Conservation (phyloP, 805 yeast species). For the Hyphopichia homilentoma region DNA sequence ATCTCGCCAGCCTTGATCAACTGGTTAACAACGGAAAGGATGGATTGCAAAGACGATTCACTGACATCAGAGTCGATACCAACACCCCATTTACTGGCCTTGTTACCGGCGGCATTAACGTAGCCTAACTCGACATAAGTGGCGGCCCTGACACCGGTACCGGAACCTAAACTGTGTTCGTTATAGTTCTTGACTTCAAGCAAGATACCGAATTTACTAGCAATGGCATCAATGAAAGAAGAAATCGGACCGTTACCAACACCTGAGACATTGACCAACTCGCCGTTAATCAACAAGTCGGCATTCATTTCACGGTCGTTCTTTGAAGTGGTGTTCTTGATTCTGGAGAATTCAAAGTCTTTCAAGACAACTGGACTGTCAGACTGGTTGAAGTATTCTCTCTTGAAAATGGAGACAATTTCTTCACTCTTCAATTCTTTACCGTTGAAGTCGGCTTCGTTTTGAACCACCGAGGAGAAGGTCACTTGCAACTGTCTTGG, state of each 20-base stretch:
- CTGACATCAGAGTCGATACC: constrained; percentile 42
- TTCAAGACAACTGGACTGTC: constrained; percentile 27
- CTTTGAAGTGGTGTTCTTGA: constrained; percentile 13
- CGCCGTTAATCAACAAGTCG: constrained; percentile 17
- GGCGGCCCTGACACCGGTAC: constrained; percentile 70
- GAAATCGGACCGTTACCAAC: constrained; percentile 79
- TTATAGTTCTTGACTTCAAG: constrained; percentile 64
- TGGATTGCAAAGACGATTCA: constrained; percentile 54
- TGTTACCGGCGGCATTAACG: constrained; percentile 33
- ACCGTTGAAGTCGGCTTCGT: constrained; percentile 60
- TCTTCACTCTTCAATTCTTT: constrained; percentile 68
- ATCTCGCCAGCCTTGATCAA: constrained; percentile 1
- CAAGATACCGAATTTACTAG: constrained; percentile 46
- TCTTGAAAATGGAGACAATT: constrained; percentile 54
- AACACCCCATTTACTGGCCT: constrained; percentile 39
- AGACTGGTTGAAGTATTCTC: constrained; percentile 45
- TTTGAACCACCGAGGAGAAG: constrained; percentile 64
- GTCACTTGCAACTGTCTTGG: constrained; percentile 70
- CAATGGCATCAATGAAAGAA: constrained; percentile 62
- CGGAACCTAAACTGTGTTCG: constrained; percentile 73
- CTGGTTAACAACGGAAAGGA: constrained; percentile 58
- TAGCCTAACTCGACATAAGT: constrained; percentile 59
- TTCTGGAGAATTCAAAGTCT: constrained; percentile 46
- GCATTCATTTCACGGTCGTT: constrained; percentile 49
- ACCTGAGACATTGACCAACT: constrained; percentile 41